Percentiles rank a stretch among this genome's conserved stretches.
phyloP scores from a whole-genome alignment of 116 monocot genomes.

The Phalaenopsis hybrid region DNA sequence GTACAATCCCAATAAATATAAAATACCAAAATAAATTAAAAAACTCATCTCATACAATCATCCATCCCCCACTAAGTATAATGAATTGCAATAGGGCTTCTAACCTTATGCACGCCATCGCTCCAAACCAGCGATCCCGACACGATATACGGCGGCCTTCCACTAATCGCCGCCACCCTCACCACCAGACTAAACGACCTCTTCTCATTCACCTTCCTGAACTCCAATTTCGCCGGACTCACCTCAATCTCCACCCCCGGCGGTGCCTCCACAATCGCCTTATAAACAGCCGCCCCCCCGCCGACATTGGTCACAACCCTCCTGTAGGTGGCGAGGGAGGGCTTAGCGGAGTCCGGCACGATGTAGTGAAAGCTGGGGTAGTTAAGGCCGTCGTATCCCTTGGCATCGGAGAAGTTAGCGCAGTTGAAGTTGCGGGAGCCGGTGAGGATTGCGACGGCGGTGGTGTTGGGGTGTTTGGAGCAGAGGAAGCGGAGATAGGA shows the following conservation, averaged over 20 bases:
- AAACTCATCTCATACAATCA: neutral
- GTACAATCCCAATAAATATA: too few species aligned
- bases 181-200: conserved; percentile 17
- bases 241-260: conserved; percentile 19
- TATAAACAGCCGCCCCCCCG: conserved; percentile 5
- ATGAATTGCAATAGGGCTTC: conserved; percentile 18
- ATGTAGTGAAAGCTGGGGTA: conserved; percentile 11
- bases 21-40: too few species aligned
- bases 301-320: conserved; percentile 1
- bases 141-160: neutral
- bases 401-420: neutral
- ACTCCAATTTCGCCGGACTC: conserved; percentile 11
- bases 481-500: conserved; percentile 17
- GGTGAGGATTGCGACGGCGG: conserved; percentile 9
- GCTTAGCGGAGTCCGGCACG: neutral
- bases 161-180: neutral
- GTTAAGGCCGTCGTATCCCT: conserved; percentile 10
- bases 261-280: conserved; percentile 9
- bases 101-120: conserved; percentile 7
- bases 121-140: conserved; percentile 22
- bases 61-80: neutral
- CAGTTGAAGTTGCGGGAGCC: conserved; percentile 7
- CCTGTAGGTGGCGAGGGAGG: neutral
- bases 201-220: conserved; percentile 11
- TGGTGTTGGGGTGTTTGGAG: conserved; percentile 13